A percentile compares a stretch with the other conserved stretches of the same genome.
Conservation (phyloP, 148 eudicot genomes). For the Camellia granthamiana region DNA sequence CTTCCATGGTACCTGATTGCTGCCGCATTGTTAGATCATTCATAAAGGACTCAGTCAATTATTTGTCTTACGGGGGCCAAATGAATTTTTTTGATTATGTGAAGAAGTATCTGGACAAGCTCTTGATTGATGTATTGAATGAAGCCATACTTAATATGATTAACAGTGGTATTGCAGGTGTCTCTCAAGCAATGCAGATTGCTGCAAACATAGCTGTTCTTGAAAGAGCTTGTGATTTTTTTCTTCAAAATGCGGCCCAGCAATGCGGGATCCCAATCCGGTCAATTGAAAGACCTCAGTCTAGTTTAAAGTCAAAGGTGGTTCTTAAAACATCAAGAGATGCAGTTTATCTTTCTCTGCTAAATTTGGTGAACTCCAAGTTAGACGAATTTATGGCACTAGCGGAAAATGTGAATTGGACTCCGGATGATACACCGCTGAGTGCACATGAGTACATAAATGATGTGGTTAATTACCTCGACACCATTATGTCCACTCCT, state of each 20-base stretch:
- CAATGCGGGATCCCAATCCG: constrained; percentile 69
- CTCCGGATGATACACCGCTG: constrained; percentile 62
- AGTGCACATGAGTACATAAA: constrained; percentile 60
- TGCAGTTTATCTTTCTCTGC: constrained; percentile 72
- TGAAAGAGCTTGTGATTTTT: constrained; percentile 85
- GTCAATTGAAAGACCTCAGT: constrained; percentile 56
- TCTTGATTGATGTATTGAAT: constrained; percentile 77
- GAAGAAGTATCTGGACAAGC: constrained; percentile 72
- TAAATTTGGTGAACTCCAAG: constrained; percentile 62
- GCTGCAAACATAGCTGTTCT: constrained; percentile 85
- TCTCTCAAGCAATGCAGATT: constrained; percentile 89
- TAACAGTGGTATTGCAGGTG: constrained; percentile 58
- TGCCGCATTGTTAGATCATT: constrained; percentile 80
- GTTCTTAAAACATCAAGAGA: constrained; percentile 82
- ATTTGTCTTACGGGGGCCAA: constrained; percentile 73
- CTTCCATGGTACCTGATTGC: constrained; percentile 82
- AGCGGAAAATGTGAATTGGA: constrained; percentile 75
- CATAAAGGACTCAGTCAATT: constrained; percentile 78
- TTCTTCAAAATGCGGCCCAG: constrained; percentile 71
- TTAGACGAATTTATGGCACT: constrained; percentile 68
- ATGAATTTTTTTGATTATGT: constrained; percentile 63
- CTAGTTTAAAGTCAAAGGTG: constrained; percentile 68
- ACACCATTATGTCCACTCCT: constrained; percentile 75
- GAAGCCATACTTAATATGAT: constrained; percentile 64
- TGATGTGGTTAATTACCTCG: constrained; percentile 72